Evolutionary conservation across 2,329 filamentous ascomycete species (phyloP), one percentile per base, ranked within the genome.

Genomic region (Ceratocystis variospora): DNA sequence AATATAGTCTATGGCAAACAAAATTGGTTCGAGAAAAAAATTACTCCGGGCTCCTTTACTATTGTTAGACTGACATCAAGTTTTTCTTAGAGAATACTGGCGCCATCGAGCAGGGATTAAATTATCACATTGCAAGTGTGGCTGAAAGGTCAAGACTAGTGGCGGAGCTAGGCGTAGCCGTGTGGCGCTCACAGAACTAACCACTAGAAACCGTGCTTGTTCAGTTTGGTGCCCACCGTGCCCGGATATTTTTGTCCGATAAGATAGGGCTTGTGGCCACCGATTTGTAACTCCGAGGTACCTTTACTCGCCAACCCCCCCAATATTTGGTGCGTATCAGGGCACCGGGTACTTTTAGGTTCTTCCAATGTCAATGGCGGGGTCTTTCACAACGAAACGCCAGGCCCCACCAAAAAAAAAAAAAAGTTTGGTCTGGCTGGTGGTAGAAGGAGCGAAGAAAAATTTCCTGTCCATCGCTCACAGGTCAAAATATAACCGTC

Each of bases 211-310:
- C 66, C 57, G 50, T 57, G 59, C 28, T 67, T 37, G 66, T 53
- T 25, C 44, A 64, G 53, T 64, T 59, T 67, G 41, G 66, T 65
- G 63, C 63, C 59, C 61, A 41, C 63, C 50, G 50, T 63, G 64
- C 59, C 66, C 66, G 50, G 62, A 65, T 65, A 66, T 65, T 65
- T 59, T 67, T 65, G 59, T 62, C 46, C 57, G 66, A 68, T 68
- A 68, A 68, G 66, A 68, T 68, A 68, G 66, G 66, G 66, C 66
- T 68, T 68, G 66, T 68, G 63, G 66, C 66, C 66, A 66, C 66
- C 25, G 63, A 55, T 46, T 62, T 68, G 63, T 68, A 59, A 66
- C 63, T 61, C 28, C 12, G 31, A 68, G 15, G 66, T 68, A 68
- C 8, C 66, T 68, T 63, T 61, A 28, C 31, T 10, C 41, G 57